These are phyloP conservation scores for Apiotrichum montevideense DNA, from an alignment of 1,284 basidiomycete genomes.

Conservation along the genomic window DNA sequence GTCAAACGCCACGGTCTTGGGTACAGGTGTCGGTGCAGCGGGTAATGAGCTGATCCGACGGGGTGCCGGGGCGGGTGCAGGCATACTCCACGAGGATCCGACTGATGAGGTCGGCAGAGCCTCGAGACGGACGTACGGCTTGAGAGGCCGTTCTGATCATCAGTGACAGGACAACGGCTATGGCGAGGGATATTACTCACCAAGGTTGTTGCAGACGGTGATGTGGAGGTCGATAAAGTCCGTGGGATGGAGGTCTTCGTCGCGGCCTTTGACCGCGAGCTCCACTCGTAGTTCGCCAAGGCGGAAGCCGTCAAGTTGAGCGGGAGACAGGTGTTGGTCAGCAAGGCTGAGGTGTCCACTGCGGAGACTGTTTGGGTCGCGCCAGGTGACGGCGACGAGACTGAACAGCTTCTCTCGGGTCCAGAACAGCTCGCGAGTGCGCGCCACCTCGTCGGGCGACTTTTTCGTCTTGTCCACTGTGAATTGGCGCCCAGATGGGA, in stretches of 20 bases:
- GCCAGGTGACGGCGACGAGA: constrained; percentile 65
- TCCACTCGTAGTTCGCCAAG: constrained; percentile 58
- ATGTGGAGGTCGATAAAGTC: constrained; percentile 51
- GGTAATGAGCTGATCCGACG: constrained; percentile 13
- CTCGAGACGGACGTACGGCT: constrained; percentile 35
- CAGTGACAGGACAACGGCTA: too few species aligned
- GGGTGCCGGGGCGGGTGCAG: constrained; percentile 13
- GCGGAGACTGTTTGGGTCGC: constrained; percentile 72
- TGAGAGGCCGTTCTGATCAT: background rate
- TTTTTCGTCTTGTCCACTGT: constrained; percentile 70
- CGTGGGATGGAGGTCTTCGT: constrained; percentile 50
- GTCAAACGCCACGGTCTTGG: constrained; percentile 63
- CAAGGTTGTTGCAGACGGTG: constrained; percentile 56
- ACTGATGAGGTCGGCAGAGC: constrained; percentile 28
- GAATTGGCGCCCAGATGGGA: constrained; percentile 82
- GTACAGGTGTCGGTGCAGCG: constrained; percentile 50
- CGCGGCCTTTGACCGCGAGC: constrained; percentile 32
- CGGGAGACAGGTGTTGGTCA: constrained; percentile 63
- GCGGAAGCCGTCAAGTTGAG: constrained; percentile 68
- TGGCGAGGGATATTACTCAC: constrained; percentile 9
- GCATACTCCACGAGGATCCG: constrained; percentile 26
- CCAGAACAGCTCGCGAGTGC: constrained; percentile 81
- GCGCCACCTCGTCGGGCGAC: constrained; percentile 55
- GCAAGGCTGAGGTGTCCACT: constrained; percentile 68
- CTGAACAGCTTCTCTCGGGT: constrained; percentile 79